Evolutionary conservation across 1,284 basidiomycete species (phyloP).

Genomic region (Malassezia equina): DNA sequence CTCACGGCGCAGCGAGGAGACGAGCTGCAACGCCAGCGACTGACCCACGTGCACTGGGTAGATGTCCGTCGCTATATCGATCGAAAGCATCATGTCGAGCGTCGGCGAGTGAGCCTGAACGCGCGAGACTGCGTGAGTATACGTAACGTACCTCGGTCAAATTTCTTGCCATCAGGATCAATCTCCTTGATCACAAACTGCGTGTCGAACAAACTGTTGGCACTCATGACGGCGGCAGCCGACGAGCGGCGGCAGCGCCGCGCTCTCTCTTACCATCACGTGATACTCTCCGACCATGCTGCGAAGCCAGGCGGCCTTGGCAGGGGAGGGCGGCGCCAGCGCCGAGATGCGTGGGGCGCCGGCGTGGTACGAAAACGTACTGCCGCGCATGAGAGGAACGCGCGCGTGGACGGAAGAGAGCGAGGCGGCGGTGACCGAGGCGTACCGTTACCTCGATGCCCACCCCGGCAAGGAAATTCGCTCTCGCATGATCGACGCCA

Average conservation of each 20-base stretch:
- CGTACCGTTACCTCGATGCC: slow-evolving; percentile 73
- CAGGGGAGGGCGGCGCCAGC: slow-evolving; percentile 11
- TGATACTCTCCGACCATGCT: slow-evolving; percentile 6
- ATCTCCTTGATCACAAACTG: slow-evolving; percentile 43
- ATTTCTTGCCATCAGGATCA: slow-evolving; percentile 72
- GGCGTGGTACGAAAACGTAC: slow-evolving; percentile 41
- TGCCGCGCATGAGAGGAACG: slow-evolving; percentile 29
- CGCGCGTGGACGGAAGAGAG: slow-evolving; percentile 48
- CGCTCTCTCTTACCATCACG: slow-evolving; percentile 3
- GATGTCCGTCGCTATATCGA: slow-evolving; percentile 52
- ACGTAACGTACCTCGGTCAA: slow-evolving; percentile 68
- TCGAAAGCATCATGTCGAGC: slow-evolving; percentile 77
- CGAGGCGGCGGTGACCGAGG: slow-evolving; percentile 57
- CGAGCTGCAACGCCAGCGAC: slow-evolving; percentile 73
- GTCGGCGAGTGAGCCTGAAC: slow-evolving; percentile 37
- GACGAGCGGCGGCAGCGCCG: not conserved
- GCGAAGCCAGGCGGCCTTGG: not conserved
- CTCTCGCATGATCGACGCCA: slow-evolving; percentile 76
- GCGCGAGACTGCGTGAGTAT: slow-evolving; percentile 24
- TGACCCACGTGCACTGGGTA: slow-evolving; percentile 54
- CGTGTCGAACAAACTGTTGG: slow-evolving; percentile 45
- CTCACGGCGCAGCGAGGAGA: slow-evolving; percentile 51
- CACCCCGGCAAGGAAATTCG: slow-evolving; percentile 91
- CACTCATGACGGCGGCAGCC: slow-evolving; percentile 24
- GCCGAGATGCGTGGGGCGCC: not conserved